A percentile compares a stretch with the other conserved stretches of the same genome.
Evolutionary conservation across 1,284 basidiomycete genomes (phyloP).

Genomic region (Ustanciosporium gigantosporum): DNA sequence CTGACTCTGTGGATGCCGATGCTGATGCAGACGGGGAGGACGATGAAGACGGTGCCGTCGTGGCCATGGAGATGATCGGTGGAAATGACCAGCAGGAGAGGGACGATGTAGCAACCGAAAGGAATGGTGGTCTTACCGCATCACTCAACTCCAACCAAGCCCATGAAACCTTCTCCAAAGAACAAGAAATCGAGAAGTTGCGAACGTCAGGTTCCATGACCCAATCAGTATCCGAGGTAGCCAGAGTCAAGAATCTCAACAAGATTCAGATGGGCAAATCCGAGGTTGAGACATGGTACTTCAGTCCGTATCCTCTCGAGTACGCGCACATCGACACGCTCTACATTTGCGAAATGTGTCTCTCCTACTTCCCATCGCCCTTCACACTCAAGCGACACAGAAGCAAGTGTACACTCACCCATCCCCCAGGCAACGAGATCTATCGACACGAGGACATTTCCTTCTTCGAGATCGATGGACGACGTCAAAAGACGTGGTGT

Average conservation of each 20-base stretch:
- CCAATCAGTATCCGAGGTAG: conserved; percentile 93
- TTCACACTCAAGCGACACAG: conserved; percentile 70
- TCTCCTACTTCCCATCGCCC: conserved; percentile 53
- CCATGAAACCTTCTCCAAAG: conserved; percentile 74
- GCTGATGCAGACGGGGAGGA: conserved; percentile 65
- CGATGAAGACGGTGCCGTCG: conserved; percentile 57
- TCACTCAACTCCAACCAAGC: conserved; percentile 63
- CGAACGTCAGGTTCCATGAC: conserved; percentile 98
- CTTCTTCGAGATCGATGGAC: conserved; percentile 97
- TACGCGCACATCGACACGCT: conserved; percentile 92
- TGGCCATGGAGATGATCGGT: conserved; percentile 65
- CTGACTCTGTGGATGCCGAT: conserved; percentile 61
- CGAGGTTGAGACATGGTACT: conserved; percentile 99
- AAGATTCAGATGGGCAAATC: conserved; percentile 92
- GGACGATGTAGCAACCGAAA: conserved; percentile 35
- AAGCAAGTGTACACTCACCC: conserved; percentile 84
- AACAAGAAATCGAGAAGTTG: conserved; percentile 97
- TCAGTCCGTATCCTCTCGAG: conserved; percentile 97
- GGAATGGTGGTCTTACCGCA: conserved; percentile 62
- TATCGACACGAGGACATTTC: conserved; percentile 95
- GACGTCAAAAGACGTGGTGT: conserved; percentile 94
- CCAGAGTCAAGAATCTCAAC: conserved; percentile 97
- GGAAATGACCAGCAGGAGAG: conserved; percentile 44
- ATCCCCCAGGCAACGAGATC: conserved; percentile 98
- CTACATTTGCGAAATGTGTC: conserved; percentile 98